Evolutionary conservation across 1,139 yeast genomes (phyloP).

Genomic region (Pneumocystis oryctolagi): DNA sequence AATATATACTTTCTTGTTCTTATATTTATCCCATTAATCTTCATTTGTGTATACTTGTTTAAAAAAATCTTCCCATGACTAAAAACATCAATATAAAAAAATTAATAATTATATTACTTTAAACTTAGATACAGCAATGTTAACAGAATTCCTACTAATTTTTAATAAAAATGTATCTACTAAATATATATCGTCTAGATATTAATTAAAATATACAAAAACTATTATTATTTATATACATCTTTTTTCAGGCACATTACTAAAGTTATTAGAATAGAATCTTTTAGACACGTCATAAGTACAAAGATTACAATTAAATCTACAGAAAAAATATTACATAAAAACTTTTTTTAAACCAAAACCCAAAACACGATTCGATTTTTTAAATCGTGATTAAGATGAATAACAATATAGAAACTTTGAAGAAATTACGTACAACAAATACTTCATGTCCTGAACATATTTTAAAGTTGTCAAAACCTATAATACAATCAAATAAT

Average conservation of each 20-base stretch:
- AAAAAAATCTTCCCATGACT: slow-evolving; percentile 6
- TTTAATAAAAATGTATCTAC: slow-evolving; percentile 2
- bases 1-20: slow-evolving; percentile 4
- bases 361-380: not conserved
- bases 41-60: slow-evolving; percentile 4
- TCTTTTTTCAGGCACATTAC: not conserved
- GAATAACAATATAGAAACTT: not conserved
- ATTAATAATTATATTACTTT: not conserved
- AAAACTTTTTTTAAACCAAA: not conserved
- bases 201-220: slow-evolving; percentile 1
- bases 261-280: not conserved
- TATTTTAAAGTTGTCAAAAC: not conserved
- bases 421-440: not conserved
- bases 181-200: not conserved
- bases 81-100: not conserved
- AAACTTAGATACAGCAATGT: slow-evolving; percentile 1
- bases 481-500: not conserved
- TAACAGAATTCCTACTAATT: slow-evolving; percentile 5
- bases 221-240: not conserved
- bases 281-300: not conserved
- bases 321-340: not conserved
- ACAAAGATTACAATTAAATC: not conserved
- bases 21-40: slow-evolving; percentile 8
- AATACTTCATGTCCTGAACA: not conserved
- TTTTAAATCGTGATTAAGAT: not conserved